Base-by-base conservation (phyloP, 1,284 basidiomycete species). In the Sporisorium exsertum region DNA sequence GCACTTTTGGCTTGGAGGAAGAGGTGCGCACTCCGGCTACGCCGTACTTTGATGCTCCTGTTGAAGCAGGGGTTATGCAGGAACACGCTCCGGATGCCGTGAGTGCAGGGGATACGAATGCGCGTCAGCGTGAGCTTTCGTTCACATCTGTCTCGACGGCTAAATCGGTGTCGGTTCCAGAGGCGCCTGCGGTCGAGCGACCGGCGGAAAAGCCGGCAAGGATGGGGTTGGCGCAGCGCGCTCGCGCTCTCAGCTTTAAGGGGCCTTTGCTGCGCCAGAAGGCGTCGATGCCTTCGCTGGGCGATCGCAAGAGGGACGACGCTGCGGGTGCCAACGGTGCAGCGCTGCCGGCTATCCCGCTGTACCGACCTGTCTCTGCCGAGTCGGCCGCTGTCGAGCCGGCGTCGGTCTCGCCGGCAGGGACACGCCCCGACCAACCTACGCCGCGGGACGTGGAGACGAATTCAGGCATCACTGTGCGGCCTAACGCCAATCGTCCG, bases 31-130 rank as follows among this genome's bases (percentile, higher is more conserved):
- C 79, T 7, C 79, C 81, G 0, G 26, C 66, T 6, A 82, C 81
- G 43, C 75, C 78, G 1, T 80, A 72, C 75, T 82, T 82, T 62
- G 81, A 82, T 51, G 75, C 72, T 33, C 26, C 37, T 43, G 73
- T 35, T n/a, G 73, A 68, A 12, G 58, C 29, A 2, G 45, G 42
- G 15, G 42, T 22, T n/a, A 15, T 32, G 7, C 32, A 58, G 18
- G 66, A 69, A n/a, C 32, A 8, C 12, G 29, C 27, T 16, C 26
- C 58, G 16, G 43, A n/a, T 13, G 37, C 15, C 5, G 18, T 45
- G 13, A 57, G 61, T 10, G 27, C 61, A 15, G 24, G 22, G 2
- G 58, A 60, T 5, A 3, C 29, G 15, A 43, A 27, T 5, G 33
- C 35, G 18, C 54, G 61, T 7, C 52, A 54, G 35, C 52, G 40